Base-by-base conservation (phyloP, 2,329 filamentous ascomycete species). In the Fusarium incarnatum region DNA sequence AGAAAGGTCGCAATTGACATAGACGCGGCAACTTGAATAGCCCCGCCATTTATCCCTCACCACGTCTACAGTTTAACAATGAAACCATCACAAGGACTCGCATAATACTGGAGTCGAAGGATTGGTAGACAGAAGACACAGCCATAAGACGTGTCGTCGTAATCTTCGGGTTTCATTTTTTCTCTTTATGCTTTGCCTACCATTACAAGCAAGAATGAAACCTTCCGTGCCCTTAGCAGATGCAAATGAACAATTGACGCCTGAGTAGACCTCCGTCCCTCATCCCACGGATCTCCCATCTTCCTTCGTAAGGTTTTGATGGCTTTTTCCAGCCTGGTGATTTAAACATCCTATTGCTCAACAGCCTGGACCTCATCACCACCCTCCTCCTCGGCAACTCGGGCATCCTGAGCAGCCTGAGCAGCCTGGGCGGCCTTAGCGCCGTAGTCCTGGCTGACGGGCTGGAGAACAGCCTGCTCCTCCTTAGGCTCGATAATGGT, bases 401-500 rank as follows among this genome's bases (percentile, higher is more conserved):
- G 85, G 78, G 87, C 87, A 72, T 86, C 85, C 77, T 88, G 88
- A 79, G 88, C 91, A 67, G 89, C 89, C 82, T 92, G 89, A 77
- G 83, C 81, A 77, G 83, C 81, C 80, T 86, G 83, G 70, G 86
- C 86, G 70, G 87, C 87, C 93, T 99, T 99, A 77, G 95, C 94
- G 80, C 96, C 96, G 87, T 99, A 99, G 88, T 99, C 97, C 87
- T 98, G 94, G 86, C 92, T 95, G 85, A 95, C 92, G 82, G 96
- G 96, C 86, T 97, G 94, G 79, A 97, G 89, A 75, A 98, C 92
- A 79, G 92, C 90, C 83, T 94, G 90, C 91, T 99, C 96, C 87
- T 99, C 96, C 93, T 99, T 99, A 86, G 96, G 97, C 89, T 99
- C 96, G 85, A 98, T 97, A 86, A 99, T 96, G 84, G 95, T 98